A percentile compares a stretch with the other conserved stretches of the same genome.
phyloP scores from a whole-genome alignment of 1,284 basidiomycete genomes.

The Pulveroboletus sp. region DNA sequence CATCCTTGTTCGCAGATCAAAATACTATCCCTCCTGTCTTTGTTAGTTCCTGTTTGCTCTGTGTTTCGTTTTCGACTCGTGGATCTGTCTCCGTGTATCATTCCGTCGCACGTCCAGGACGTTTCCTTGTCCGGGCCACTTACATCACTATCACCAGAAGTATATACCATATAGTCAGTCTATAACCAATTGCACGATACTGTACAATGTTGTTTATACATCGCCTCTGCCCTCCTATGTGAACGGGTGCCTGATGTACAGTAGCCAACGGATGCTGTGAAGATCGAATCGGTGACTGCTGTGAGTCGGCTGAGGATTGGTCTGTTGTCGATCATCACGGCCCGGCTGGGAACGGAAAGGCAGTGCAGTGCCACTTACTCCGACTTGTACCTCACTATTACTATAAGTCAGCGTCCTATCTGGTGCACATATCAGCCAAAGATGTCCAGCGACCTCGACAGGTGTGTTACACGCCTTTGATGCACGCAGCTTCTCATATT shows the following conservation, averaged over 20 bases:
- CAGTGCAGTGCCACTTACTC: conserved; percentile 30
- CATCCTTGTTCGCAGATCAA: background rate
- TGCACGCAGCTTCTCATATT: conserved; percentile 29
- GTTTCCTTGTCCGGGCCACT: conserved; percentile 4
- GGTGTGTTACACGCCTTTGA: conserved; percentile 42
- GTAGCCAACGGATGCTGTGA: conserved; percentile 1
- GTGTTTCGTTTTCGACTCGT: conserved; percentile 13
- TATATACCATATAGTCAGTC: conserved; percentile 39
- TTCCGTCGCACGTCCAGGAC: conserved; percentile 9
- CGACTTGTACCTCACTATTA: conserved; percentile 29
- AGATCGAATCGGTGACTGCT: conserved; percentile 12
- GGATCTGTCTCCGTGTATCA: conserved; percentile 31
- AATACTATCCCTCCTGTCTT: background rate
- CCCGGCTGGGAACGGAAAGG: conserved; percentile 17
- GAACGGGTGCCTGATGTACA: conserved; percentile 31
- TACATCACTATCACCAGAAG: conserved; percentile 36
- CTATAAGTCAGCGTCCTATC: conserved; percentile 36
- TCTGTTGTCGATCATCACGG: conserved; percentile 20
- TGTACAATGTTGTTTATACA: conserved; percentile 39
- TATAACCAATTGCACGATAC: conserved; percentile 34
- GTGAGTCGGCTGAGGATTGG: conserved; percentile 12
- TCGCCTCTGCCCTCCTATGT: conserved; percentile 9
- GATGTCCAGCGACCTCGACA: conserved; percentile 53
- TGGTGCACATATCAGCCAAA: conserved; percentile 16
- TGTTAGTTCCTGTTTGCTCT: conserved; percentile 7